A percentile compares a stretch with the other conserved stretches of the same genome.
Evolutionary conservation across 2,329 filamentous ascomycete genomes (phyloP).

Genomic region (Epichloe amarillans): DNA sequence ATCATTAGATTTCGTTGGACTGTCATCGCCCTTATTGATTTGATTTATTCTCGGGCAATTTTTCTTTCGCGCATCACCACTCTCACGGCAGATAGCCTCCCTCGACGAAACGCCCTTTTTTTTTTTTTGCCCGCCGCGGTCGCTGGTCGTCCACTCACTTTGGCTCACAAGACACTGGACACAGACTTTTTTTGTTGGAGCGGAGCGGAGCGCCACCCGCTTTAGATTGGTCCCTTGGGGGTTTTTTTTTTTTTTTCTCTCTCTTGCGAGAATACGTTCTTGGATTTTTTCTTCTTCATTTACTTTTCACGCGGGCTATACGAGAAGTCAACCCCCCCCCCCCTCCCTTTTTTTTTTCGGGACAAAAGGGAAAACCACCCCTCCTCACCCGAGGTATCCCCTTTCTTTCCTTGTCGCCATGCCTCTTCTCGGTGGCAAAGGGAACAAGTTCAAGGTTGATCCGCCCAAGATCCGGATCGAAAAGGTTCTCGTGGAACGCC

Average conservation of each 20-base stretch:
- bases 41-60: too few relatives aligned
- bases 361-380: background rate
- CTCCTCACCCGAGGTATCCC: background rate
- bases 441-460: conserved; percentile 37
- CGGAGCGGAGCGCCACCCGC: background rate
- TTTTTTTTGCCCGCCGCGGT: too few relatives aligned
- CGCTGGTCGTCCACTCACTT: background rate
- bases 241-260: background rate
- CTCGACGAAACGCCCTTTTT: too few relatives aligned
- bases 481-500: conserved; percentile 32
- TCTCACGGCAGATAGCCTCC: too few relatives aligned
- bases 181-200: background rate
- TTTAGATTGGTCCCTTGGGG: background rate
- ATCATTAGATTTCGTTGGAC: background rate
- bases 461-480: conserved; percentile 38
- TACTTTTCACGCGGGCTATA: background rate
- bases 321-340: background rate
- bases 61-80: too few relatives aligned
- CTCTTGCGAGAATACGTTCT: background rate
- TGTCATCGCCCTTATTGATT: too few relatives aligned
- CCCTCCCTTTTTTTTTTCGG: background rate
- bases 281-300: background rate
- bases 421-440: conserved; percentile 29
- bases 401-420: conserved; percentile 11
- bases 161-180: background rate